A percentile compares a stretch with the other conserved stretches of the same genome.
Evolutionary conservation across 2,329 filamentous ascomycete genomes (phyloP).

Genomic region (Trichoderma semiorbis): DNA sequence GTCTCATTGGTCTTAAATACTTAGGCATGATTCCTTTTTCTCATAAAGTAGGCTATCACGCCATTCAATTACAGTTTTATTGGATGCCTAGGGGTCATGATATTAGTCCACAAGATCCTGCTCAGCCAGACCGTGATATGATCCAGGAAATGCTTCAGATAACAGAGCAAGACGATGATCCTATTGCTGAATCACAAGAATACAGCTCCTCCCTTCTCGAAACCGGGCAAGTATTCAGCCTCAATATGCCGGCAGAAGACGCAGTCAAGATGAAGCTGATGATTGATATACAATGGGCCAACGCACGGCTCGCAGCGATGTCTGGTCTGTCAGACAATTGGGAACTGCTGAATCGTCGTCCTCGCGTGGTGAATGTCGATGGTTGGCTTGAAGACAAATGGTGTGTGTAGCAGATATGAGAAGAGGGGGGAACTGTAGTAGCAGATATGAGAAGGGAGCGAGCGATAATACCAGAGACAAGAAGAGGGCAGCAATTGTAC

Average conservation of each 20-base stretch:
- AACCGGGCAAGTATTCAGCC: background rate
- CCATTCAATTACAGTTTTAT: background rate
- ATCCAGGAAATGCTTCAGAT: background rate
- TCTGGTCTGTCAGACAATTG: background rate
- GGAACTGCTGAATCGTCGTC: background rate
- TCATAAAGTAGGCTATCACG: background rate
- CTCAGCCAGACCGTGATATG: background rate
- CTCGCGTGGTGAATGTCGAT: background rate
- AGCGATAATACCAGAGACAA: background rate
- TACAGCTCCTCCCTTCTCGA: background rate
- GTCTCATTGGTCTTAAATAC: background rate
- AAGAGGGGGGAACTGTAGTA: background rate
- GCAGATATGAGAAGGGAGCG: background rate
- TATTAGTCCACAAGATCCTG: background rate
- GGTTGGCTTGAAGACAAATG: background rate
- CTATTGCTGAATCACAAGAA: background rate
- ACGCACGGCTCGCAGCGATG: background rate
- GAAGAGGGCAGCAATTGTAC: background rate
- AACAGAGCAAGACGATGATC: background rate
- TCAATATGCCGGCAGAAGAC: background rate
- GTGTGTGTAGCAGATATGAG: too few relatives aligned
- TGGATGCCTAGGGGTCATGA: background rate
- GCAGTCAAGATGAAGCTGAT: background rate
- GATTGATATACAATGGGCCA: background rate
- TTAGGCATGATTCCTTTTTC: background rate